Evolutionary conservation across 2,329 filamentous ascomycete species (phyloP), one percentile per base, ranked within the genome.

Genomic region (Claviceps sp.): DNA sequence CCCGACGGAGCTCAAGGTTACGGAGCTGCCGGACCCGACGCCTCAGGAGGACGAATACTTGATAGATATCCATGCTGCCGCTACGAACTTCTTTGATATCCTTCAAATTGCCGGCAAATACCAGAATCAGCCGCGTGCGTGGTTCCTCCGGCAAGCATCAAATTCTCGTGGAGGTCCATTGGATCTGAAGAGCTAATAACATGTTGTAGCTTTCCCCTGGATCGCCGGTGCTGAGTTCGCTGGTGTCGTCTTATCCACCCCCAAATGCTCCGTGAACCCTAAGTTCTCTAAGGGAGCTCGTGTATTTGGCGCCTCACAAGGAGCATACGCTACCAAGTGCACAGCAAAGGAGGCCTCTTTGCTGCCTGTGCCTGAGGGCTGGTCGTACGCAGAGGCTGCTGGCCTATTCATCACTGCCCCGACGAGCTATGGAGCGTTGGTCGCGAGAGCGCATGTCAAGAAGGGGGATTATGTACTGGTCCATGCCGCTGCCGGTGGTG

Each of bases 31-130:
- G 18, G 87, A 89, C 51, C 90, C 89, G 1, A 70, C 72, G 1
- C 87, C 89, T 1, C 74, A 76, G 8, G 69, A 81, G 36, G 73
- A 86, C 63, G 81, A 95, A 70, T 97, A 96, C 66, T 76, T 94
- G 57, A 86, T 97, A 65, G 79, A 83, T 63, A 86, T 97, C 61
- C 87, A 89, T 68, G 88, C 91, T 47, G 79, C 86, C 0, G 91
- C 89, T 20, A 87, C 88, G 62, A 97, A 97, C 72, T 97, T 97
- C 78, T 97, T 96, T 73, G 91, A 97, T 67, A 85, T 95, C 53
- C 81, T 97, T 51, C 91, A 97, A 65, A 89, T 96, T 63, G 85
- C 89, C 63, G 91, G 91, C 52, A 95, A 94, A 78, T 97, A 97
- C 70, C 91, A 97, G 65, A 78, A 88, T 65, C 90, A 96, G 62